A percentile compares a stretch with the other conserved stretches of the same genome.
phyloP scores from a whole-genome alignment of 2,329 filamentous ascomycete species.

The Periconia digitata region DNA sequence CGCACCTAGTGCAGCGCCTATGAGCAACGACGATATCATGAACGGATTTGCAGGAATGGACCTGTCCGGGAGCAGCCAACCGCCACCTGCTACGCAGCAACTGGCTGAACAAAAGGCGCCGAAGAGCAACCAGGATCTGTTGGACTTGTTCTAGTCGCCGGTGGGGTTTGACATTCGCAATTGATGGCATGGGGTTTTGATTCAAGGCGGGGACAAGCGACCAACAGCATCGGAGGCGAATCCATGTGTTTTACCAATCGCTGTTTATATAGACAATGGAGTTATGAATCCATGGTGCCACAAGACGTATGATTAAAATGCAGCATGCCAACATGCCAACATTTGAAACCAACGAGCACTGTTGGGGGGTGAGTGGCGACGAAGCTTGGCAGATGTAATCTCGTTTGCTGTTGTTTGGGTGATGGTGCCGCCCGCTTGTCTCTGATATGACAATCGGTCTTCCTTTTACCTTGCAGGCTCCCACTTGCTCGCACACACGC shows the following conservation, averaged over 20 bases:
- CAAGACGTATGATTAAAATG: too few species aligned
- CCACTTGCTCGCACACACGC: slow-evolving; percentile 13
- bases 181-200: neutral
- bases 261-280: slow-evolving; percentile 16
- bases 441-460: slow-evolving; percentile 17
- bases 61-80: slow-evolving; percentile 66
- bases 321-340: too few species aligned
- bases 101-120: slow-evolving; percentile 52
- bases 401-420: slow-evolving; percentile 2
- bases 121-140: slow-evolving; percentile 58
- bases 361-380: too few species aligned
- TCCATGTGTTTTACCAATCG: slow-evolving; percentile 12
- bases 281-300: too few species aligned
- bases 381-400: slow-evolving; percentile 14
- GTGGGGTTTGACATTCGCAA: neutral
- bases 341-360: too few species aligned
- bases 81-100: slow-evolving; percentile 66
- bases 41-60: slow-evolving; percentile 84
- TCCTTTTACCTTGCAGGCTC: slow-evolving; percentile 19
- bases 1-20: slow-evolving; percentile 31
- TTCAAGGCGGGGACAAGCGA: slow-evolving; percentile 14
- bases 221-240: slow-evolving; percentile 19
- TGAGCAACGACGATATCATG: slow-evolving; percentile 60
- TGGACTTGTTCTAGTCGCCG: slow-evolving; percentile 54
- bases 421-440: neutral